These are phyloP conservation scores for Penicillium sclerotigenum DNA, from an alignment of 2,329 filamentous ascomycete genomes.

Conservation along the genomic window DNA sequence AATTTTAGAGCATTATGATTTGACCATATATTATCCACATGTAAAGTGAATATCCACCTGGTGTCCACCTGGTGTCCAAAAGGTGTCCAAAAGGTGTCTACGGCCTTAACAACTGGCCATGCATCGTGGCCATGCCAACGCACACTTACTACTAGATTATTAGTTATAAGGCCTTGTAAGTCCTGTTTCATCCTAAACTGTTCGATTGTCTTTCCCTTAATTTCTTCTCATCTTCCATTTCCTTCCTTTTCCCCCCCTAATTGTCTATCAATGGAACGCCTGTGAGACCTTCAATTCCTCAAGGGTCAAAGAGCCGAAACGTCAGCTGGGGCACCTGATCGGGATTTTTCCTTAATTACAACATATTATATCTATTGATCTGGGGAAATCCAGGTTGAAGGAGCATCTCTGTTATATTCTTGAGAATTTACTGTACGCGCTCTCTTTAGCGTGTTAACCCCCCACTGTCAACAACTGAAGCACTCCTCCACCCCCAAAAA, in stretches of 20 bases:
- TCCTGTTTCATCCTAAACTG: neutral
- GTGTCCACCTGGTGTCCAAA: neutral
- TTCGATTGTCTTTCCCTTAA: neutral
- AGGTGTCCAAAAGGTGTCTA: neutral
- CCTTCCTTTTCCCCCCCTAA: neutral
- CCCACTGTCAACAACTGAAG: neutral
- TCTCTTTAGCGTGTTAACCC: neutral
- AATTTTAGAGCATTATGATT: neutral
- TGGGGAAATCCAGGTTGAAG: neutral
- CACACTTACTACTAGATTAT: neutral
- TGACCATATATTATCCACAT: neutral
- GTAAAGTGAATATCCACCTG: neutral
- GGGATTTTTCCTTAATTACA: neutral
- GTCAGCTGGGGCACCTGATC: slow-evolving; percentile 9
- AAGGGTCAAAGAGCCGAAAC: slow-evolving; percentile 12
- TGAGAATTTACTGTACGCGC: neutral
- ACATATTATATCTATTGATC: neutral
- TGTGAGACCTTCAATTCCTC: slow-evolving; percentile 12
- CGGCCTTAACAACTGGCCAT: slow-evolving; percentile 1
- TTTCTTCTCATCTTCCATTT: neutral
- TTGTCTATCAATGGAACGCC: slow-evolving; percentile 3
- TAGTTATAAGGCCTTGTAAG: neutral
- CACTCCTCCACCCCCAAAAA: neutral
- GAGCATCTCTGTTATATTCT: neutral
- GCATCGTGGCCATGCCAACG: slow-evolving; percentile 9